Percentiles rank a stretch among this genome's conserved stretches.
phyloP scores from a whole-genome alignment of 306 rosid species.

The Psophocarpus tetragonolobus region DNA sequence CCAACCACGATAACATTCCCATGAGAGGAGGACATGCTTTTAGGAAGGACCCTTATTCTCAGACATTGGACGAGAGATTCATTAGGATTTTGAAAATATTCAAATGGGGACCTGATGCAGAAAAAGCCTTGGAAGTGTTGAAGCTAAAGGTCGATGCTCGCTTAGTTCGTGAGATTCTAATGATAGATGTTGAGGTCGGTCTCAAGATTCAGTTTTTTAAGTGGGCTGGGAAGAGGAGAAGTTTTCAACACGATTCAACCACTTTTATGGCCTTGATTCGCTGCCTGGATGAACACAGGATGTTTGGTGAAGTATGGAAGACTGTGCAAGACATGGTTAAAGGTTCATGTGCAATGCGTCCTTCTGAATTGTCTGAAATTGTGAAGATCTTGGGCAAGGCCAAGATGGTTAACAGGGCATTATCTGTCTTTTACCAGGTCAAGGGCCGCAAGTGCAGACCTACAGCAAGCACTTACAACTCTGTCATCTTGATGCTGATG shows the following conservation, averaged over 20 bases:
- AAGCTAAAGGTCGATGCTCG: slow-evolving; percentile 80
- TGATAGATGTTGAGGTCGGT: slow-evolving; percentile 72
- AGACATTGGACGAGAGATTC: slow-evolving; percentile 82
- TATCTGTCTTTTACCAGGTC: slow-evolving; percentile 74
- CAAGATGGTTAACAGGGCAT: slow-evolving; percentile 85
- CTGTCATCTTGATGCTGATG: slow-evolving; percentile 79
- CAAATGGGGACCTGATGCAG: slow-evolving; percentile 97
- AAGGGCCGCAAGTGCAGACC: slow-evolving; percentile 80
- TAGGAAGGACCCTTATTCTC: slow-evolving; percentile 56
- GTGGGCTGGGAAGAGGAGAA: slow-evolving; percentile 86
- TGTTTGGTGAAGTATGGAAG: slow-evolving; percentile 77
- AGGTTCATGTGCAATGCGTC: slow-evolving; percentile 51
- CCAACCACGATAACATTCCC: slow-evolving; percentile 32
- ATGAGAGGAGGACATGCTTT: slow-evolving; percentile 40
- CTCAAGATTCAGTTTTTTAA: slow-evolving; percentile 83
- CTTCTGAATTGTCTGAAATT: slow-evolving; percentile 71
- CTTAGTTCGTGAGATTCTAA: slow-evolving; percentile 73
- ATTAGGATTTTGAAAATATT: slow-evolving; percentile 85
- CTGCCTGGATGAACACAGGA: slow-evolving; percentile 67
- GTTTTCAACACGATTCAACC: slow-evolving; percentile 66
- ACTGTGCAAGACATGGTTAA: slow-evolving; percentile 79
- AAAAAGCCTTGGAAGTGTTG: slow-evolving; percentile 88
- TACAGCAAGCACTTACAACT: slow-evolving; percentile 64
- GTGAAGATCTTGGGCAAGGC: slow-evolving; percentile 72
- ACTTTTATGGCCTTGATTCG: slow-evolving; percentile 72